Percentiles rank a stretch among this genome's conserved stretches.
phyloP scores from a whole-genome alignment of 2,329 filamentous ascomycete genomes.

The Meredithiella fracta region DNA sequence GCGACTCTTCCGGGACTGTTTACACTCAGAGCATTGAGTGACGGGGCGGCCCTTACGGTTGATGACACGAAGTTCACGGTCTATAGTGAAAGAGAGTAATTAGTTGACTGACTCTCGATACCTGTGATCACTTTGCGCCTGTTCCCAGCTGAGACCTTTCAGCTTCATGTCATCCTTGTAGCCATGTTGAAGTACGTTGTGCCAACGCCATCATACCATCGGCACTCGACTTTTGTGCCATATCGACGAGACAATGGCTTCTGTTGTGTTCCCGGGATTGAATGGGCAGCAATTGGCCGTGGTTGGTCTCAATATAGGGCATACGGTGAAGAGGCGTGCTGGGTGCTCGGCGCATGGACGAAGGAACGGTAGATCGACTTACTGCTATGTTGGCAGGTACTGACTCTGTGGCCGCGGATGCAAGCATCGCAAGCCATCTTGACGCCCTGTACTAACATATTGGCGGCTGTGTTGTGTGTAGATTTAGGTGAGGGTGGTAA shows the following conservation, averaged over 20 bases:
- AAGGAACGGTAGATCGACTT: constrained; percentile 27
- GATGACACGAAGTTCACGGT: constrained; percentile 13
- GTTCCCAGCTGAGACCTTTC: neutral
- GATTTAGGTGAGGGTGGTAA: neutral
- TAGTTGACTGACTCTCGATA: neutral
- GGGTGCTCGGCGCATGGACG: neutral
- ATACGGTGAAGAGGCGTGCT: neutral
- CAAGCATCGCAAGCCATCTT: constrained; percentile 98
- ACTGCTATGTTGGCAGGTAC: constrained; percentile 95
- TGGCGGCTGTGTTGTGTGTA: constrained; percentile 14
- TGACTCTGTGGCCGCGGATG: constrained; percentile 94
- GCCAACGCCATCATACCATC: neutral
- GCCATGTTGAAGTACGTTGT: neutral
- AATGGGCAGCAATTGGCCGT: neutral
- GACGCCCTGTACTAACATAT: constrained; percentile 81
- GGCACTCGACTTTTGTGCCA: neutral
- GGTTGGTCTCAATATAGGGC: neutral
- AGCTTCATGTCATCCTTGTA: neutral
- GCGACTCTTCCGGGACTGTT: constrained; percentile 87
- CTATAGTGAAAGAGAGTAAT: neutral
- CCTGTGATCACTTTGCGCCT: neutral
- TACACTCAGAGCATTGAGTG: constrained; percentile 95
- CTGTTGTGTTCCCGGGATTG: neutral
- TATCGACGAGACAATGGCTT: neutral
- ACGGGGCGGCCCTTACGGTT: constrained; percentile 74